Percentiles rank a stretch among this genome's conserved stretches.
These are phyloP conservation scores for Ascocoryne sarcoides DNA, from an alignment of 2,329 filamentous ascomycete species.

Conservation along the genomic window DNA sequence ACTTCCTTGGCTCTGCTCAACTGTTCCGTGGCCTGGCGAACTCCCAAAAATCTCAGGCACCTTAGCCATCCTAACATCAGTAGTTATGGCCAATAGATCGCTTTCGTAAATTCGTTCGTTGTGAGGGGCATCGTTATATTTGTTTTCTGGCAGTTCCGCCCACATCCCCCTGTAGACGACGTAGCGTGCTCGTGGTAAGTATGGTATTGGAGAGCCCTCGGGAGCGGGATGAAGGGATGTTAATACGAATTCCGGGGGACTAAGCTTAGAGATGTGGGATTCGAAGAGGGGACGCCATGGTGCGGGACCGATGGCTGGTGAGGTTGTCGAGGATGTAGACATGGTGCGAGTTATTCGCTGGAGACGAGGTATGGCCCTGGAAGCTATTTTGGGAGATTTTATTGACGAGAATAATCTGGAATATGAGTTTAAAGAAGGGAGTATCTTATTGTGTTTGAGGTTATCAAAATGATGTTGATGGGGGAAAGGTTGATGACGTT, in stretches of 20 bases:
- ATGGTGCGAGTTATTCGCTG: conserved; percentile 19
- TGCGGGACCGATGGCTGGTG: conserved; percentile 19
- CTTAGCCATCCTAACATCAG: conserved; percentile 83
- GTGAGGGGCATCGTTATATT: conserved; percentile 60
- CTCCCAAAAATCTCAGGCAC: conserved; percentile 57
- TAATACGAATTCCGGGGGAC: conserved; percentile 33
- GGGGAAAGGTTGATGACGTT: too few relatives aligned
- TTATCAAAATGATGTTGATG: too few relatives aligned
- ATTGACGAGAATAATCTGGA: background rate
- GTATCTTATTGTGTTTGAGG: too few relatives aligned
- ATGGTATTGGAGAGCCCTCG: conserved; percentile 30
- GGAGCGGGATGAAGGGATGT: conserved; percentile 36
- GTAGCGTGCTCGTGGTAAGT: conserved; percentile 54
- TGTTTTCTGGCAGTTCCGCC: conserved; percentile 61
- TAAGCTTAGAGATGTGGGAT: conserved; percentile 28
- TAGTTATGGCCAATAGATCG: conserved; percentile 77
- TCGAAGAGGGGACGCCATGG: conserved; percentile 30
- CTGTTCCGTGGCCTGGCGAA: conserved; percentile 37
- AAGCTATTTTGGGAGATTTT: conserved; percentile 23
- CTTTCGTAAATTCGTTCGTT: conserved; percentile 67
- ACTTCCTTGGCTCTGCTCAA: conserved; percentile 37
- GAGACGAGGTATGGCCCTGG: conserved; percentile 10
- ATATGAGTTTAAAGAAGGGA: background rate
- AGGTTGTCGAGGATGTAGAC: conserved; percentile 21
- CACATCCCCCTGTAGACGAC: conserved; percentile 85